phyloP scores from a whole-genome alignment of 179 eudicot genomes.

The Kewa caespitosa region DNA sequence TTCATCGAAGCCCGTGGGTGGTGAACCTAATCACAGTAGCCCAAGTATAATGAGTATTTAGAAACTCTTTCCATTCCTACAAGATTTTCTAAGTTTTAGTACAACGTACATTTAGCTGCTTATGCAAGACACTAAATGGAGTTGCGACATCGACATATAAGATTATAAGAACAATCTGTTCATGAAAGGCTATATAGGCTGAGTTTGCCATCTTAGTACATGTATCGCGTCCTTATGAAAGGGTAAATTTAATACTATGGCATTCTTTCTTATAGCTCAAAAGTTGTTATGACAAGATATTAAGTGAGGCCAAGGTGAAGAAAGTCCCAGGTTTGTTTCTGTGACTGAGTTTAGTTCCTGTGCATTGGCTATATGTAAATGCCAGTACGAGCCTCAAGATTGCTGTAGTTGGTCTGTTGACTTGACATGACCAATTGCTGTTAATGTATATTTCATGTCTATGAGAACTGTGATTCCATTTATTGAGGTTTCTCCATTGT shows the following conservation, averaged over 20 bases:
- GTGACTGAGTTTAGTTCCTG: background rate
- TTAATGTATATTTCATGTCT: background rate
- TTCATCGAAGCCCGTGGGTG: too few species aligned
- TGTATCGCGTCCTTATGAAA: background rate
- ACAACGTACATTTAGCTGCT: too few species aligned
- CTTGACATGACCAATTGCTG: background rate
- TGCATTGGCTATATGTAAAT: background rate
- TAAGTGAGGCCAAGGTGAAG: constrained; percentile 16
- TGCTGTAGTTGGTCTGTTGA: background rate
- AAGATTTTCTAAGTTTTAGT: too few species aligned
- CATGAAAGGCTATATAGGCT: background rate
- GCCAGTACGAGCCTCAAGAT: background rate
- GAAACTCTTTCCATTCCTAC: too few species aligned
- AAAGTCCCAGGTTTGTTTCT: constrained; percentile 21
- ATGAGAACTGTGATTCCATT: background rate
- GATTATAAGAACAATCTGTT: background rate
- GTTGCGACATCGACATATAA: constrained; percentile 92
- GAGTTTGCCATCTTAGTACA: background rate
- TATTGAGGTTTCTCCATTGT: background rate
- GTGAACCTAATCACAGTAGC: too few species aligned
- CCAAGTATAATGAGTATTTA: too few species aligned
- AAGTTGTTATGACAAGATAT: background rate
- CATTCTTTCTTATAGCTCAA: background rate
- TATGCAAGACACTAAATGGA: constrained; percentile 70
- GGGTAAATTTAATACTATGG: background rate